These are phyloP conservation scores for Candida ascalaphidarum DNA, from an alignment of 805 yeast genomes.

Conservation along the genomic window DNA sequence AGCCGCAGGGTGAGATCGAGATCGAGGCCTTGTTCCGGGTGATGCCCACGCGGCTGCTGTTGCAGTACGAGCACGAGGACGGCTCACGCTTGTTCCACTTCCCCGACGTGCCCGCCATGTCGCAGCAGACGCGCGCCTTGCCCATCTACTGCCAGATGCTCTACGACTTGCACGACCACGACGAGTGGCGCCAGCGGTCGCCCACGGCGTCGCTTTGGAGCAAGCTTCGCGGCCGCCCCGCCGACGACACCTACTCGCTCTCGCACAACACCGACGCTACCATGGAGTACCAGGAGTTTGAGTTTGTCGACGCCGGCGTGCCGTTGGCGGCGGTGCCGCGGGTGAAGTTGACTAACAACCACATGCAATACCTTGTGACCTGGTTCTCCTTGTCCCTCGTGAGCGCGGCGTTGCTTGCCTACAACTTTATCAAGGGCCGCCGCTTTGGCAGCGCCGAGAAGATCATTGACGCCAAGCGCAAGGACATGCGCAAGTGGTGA, in stretches of 20 bases:
- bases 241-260: slow-evolving; percentile 11
- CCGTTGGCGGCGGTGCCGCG: slow-evolving; percentile 83
- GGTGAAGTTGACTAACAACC: slow-evolving; percentile 79
- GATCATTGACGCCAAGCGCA: slow-evolving; percentile 30
- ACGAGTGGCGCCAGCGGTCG: slow-evolving; percentile 29
- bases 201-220: slow-evolving; percentile 2
- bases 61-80: slow-evolving; percentile 61
- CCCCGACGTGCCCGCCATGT: slow-evolving; percentile 79
- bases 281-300: slow-evolving; percentile 32
- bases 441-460: slow-evolving; percentile 28
- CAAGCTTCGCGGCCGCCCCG: slow-evolving; percentile 5
- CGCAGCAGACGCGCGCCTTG: slow-evolving; percentile 51
- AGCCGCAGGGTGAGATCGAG: slow-evolving; percentile 66
- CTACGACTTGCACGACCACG: slow-evolving; percentile 57
- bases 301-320: slow-evolving; percentile 73
- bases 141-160: slow-evolving; percentile 75
- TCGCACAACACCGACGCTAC: slow-evolving; percentile 20
- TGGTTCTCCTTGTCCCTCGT: slow-evolving; percentile 87
- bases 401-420: slow-evolving; percentile 56
- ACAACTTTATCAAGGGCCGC: slow-evolving; percentile 20
- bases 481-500: slow-evolving; percentile 23
- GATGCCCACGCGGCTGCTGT: slow-evolving; percentile 53
- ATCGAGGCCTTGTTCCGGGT: slow-evolving; percentile 67
- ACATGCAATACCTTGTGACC: slow-evolving; percentile 83
- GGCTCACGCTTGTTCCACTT: slow-evolving; percentile 67